Evolutionary conservation across 495 filamentous ascomycete species (phyloP).

Genomic region (Tuber indicum): DNA sequence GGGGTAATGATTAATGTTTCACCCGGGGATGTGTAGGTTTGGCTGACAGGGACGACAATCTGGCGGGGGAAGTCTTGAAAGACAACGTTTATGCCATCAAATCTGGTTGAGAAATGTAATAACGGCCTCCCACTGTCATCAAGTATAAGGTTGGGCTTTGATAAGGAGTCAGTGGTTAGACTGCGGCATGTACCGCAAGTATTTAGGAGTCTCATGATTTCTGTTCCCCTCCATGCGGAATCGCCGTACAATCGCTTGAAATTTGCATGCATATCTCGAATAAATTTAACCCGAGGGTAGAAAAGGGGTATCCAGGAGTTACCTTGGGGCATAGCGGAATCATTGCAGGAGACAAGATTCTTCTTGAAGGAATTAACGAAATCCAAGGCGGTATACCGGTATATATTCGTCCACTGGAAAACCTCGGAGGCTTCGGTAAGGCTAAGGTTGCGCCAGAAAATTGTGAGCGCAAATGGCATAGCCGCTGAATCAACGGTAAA

Average conservation of each 20-base stretch:
- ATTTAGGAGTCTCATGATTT: conserved; percentile 17
- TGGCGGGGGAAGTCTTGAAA: conserved; percentile 27
- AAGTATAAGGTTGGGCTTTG: background rate
- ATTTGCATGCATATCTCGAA: background rate
- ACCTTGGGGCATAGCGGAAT: conserved; percentile 5
- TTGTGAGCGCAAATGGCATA: conserved; percentile 13
- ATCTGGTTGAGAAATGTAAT: background rate
- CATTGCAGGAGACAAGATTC: background rate
- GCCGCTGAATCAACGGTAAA: conserved; percentile 18
- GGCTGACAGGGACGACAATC: conserved; percentile 20
- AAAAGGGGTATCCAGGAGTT: conserved; percentile 4
- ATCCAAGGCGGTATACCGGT: background rate
- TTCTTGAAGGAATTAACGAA: conserved; percentile 13
- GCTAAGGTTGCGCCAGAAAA: conserved; percentile 23
- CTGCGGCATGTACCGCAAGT: conserved; percentile 21
- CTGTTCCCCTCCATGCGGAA: background rate
- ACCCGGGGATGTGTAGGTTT: conserved; percentile 16
- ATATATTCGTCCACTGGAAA: conserved; percentile 13
- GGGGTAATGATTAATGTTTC: conserved; percentile 21
- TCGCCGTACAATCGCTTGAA: background rate
- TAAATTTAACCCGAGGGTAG: background rate
- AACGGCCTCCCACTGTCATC: conserved; percentile 1
- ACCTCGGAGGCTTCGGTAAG: conserved; percentile 15
- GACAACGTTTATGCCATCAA: conserved; percentile 7
- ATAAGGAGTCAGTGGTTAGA: conserved; percentile 3